Conservation (phyloP, 768 basidiomycete genomes). For the Podaxis carcinomalis region DNA sequence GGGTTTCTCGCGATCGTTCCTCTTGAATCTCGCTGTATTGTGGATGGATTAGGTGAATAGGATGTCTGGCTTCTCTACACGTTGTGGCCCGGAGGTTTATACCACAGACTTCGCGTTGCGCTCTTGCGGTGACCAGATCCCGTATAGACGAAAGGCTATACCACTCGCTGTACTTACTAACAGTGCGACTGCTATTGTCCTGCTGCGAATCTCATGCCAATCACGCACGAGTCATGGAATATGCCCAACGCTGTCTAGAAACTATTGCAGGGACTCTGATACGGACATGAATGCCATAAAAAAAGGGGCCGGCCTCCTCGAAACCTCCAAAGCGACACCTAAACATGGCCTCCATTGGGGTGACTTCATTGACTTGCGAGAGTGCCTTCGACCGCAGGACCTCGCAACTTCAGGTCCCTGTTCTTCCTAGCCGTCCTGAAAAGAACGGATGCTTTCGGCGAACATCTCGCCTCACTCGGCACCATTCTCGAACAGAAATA, state of each 20-base stretch:
- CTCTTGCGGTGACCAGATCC: not conserved
- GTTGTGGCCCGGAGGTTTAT: not conserved
- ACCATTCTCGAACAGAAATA: not conserved
- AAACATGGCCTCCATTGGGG: not conserved
- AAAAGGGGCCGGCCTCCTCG: not conserved
- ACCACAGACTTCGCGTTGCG: not conserved
- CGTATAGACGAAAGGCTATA: not conserved
- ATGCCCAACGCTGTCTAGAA: not conserved
- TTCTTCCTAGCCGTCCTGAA: constrained; percentile 26
- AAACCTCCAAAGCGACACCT: not conserved
- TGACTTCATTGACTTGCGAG: not conserved
- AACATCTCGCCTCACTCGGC: not conserved
- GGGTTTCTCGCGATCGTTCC: not conserved
- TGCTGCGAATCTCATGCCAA: not conserved
- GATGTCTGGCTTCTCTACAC: not conserved
- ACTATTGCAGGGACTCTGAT: not conserved
- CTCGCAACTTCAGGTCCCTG: not conserved
- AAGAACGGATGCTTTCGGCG: constrained; percentile 28
- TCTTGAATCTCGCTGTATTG: not conserved
- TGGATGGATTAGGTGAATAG: not conserved
- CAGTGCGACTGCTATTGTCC: not conserved
- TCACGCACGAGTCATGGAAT: not conserved
- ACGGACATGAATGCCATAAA: not conserved
- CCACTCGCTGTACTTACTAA: not conserved
- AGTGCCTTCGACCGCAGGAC: not conserved